Conservation (phyloP, 139 green algal genomes). For the Diplosphaera chodatii region DNA sequence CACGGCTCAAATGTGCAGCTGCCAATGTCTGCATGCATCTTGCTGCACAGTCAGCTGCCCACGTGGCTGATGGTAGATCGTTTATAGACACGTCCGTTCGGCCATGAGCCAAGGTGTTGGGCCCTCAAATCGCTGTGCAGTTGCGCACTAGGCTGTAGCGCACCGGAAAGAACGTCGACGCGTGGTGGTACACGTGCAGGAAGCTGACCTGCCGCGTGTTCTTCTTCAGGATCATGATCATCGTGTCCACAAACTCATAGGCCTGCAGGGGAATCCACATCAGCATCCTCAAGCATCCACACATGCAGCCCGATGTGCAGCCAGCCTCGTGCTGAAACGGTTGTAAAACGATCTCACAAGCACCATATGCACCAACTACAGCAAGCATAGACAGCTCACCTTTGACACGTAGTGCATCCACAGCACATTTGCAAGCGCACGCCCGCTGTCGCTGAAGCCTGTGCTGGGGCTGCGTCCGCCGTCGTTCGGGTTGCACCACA, state of each 20-base stretch:
- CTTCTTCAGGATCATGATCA: conserved; percentile 60
- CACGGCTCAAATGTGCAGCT: too few species aligned
- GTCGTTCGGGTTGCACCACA: conserved; percentile 23
- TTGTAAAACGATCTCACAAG: too few species aligned
- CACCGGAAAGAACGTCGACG: conserved; percentile 36
- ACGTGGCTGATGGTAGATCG: too few species aligned
- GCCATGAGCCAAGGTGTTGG: too few species aligned
- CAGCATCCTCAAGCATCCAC: not conserved
- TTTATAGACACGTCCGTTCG: too few species aligned
- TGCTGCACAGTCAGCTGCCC: not conserved
- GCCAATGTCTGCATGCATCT: conserved; percentile 16
- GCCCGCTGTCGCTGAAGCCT: conserved; percentile 20
- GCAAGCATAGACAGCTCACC: conserved; percentile 3
- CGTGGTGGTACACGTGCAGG: conserved; percentile 53
- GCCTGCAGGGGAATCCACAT: conserved; percentile 8
- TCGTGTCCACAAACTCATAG: conserved; percentile 55
- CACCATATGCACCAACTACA: too few species aligned
- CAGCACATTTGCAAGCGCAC: conserved; percentile 25
- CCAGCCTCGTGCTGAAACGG: too few species aligned
- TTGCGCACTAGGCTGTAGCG: too few species aligned
- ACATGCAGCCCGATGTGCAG: not conserved
- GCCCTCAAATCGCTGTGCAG: too few species aligned
- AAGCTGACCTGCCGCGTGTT: conserved; percentile 44
- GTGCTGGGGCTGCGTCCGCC: not conserved
- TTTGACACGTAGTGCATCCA: conserved; percentile 43